Percentiles rank a stretch among this genome's conserved stretches.
These are phyloP conservation scores for Trichoderma gracile DNA, from an alignment of 2,329 filamentous ascomycete species.

Conservation along the genomic window DNA sequence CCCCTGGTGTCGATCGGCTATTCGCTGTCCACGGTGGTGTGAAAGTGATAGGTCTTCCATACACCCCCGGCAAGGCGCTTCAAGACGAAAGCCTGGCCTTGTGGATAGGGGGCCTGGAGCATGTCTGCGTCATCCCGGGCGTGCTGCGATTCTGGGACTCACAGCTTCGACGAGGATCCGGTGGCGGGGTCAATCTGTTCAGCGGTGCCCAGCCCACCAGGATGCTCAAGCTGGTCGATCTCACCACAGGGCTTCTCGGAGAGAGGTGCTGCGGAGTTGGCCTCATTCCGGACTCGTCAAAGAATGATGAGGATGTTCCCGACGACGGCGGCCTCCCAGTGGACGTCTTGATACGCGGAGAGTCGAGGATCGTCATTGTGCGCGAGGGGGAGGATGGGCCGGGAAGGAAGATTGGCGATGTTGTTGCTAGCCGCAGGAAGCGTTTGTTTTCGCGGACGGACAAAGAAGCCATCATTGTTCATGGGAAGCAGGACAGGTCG, in stretches of 20 bases:
- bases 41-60: slow-evolving; percentile 49
- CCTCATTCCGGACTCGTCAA: slow-evolving; percentile 44
- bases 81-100: slow-evolving; percentile 57
- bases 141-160: slow-evolving; percentile 61
- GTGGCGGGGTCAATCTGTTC: slow-evolving; percentile 57
- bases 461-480: slow-evolving; percentile 57
- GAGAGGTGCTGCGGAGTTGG: slow-evolving; percentile 57
- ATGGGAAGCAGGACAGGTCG: slow-evolving; percentile 45
- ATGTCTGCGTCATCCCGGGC: slow-evolving; percentile 58
- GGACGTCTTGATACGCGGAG: slow-evolving; percentile 57
- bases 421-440: slow-evolving; percentile 38
- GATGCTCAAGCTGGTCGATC: slow-evolving; percentile 57
- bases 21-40: slow-evolving; percentile 55
- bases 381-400: slow-evolving; percentile 54
- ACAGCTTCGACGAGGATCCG: slow-evolving; percentile 53
- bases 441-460: slow-evolving; percentile 43
- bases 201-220: slow-evolving; percentile 55
- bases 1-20: slow-evolving; percentile 51
- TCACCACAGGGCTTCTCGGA: slow-evolving; percentile 56
- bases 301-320: slow-evolving; percentile 28
- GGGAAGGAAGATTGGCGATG: slow-evolving; percentile 45
- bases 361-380: slow-evolving; percentile 57
- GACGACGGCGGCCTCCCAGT: slow-evolving; percentile 49
- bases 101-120: slow-evolving; percentile 58
- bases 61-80: slow-evolving; percentile 42